Conservation (phyloP, 108 stramenopile genomes). For the Thalassiosira profunda region DNA sequence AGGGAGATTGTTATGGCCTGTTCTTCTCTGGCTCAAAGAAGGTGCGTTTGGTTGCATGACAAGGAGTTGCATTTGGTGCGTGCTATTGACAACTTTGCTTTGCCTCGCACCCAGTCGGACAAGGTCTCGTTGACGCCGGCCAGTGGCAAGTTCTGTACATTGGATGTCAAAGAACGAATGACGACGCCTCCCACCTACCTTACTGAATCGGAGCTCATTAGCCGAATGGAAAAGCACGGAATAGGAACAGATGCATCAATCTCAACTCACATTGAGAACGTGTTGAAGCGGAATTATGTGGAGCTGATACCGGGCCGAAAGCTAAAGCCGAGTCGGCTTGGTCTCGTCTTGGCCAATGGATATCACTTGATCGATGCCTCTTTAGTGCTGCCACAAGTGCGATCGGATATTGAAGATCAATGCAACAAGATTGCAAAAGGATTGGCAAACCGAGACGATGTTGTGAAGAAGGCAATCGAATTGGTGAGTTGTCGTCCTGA, state of each 20-base stretch:
- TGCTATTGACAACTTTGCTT: too few relatives aligned
- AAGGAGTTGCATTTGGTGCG: too few relatives aligned
- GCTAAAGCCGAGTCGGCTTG: constrained; percentile 86
- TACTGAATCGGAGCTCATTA: constrained; percentile 91
- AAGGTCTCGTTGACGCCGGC: constrained; percentile 56
- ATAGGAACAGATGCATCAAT: constrained; percentile 91
- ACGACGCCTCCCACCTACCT: constrained; percentile 90
- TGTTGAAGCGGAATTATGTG: constrained; percentile 89
- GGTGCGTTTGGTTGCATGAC: background rate
- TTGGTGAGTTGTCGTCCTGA: too few relatives aligned
- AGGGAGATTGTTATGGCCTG: constrained; percentile 58
- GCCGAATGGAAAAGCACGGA: constrained; percentile 91
- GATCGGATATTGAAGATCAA: constrained; percentile 91
- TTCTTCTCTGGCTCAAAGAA: constrained; percentile 47
- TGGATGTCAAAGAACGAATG: constrained; percentile 85
- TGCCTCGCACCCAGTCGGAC: too few relatives aligned
- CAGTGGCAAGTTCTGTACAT: constrained; percentile 56
- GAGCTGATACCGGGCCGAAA: constrained; percentile 76
- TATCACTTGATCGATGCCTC: constrained; percentile 90
- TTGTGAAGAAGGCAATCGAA: constrained; percentile 69
- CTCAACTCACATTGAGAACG: constrained; percentile 93
- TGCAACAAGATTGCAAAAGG: constrained; percentile 92
- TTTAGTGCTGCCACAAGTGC: constrained; percentile 86
- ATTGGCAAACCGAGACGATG: constrained; percentile 63
- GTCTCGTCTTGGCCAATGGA: constrained; percentile 90